Conservation (phyloP, 306 rosid species). For the Carpinus fangiana region DNA sequence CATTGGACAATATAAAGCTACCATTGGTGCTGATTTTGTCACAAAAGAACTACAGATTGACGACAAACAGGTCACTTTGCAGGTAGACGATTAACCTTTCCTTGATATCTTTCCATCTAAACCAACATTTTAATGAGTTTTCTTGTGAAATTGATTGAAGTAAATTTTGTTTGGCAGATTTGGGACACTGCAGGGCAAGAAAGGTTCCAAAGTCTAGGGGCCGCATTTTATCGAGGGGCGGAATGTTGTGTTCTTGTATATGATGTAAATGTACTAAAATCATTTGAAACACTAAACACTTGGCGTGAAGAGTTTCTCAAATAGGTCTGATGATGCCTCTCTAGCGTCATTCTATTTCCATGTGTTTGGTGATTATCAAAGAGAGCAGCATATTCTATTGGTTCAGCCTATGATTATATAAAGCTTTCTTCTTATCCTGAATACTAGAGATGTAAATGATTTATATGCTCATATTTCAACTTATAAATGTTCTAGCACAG, state of each 20-base stretch:
- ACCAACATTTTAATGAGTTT: neutral
- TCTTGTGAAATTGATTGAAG: slow-evolving; percentile 2
- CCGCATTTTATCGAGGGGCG: slow-evolving; percentile 89
- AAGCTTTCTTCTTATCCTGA: neutral
- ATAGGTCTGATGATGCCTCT: slow-evolving; percentile 51
- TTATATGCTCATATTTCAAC: neutral
- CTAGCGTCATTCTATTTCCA: neutral
- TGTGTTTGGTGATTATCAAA: neutral
- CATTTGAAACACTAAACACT: slow-evolving; percentile 72
- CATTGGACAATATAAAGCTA: slow-evolving; percentile 75
- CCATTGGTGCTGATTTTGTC: slow-evolving; percentile 96
- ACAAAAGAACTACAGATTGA: slow-evolving; percentile 86
- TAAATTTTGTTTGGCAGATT: slow-evolving; percentile 46
- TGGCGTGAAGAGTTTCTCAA: slow-evolving; percentile 88
- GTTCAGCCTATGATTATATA: neutral
- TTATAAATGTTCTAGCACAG: neutral
- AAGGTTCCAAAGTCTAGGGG: slow-evolving; percentile 81
- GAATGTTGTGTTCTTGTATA: slow-evolving; percentile 92
- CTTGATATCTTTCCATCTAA: neutral
- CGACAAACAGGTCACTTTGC: slow-evolving; percentile 75
- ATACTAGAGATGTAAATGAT: neutral
- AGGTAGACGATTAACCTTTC: slow-evolving; percentile 43
- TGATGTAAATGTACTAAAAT: slow-evolving; percentile 62
- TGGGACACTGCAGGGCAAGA: slow-evolving; percentile 99
- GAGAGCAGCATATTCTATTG: neutral